Conservation (phyloP, 2,329 filamentous ascomycete genomes). For the Xylariaceae sp. region DNA sequence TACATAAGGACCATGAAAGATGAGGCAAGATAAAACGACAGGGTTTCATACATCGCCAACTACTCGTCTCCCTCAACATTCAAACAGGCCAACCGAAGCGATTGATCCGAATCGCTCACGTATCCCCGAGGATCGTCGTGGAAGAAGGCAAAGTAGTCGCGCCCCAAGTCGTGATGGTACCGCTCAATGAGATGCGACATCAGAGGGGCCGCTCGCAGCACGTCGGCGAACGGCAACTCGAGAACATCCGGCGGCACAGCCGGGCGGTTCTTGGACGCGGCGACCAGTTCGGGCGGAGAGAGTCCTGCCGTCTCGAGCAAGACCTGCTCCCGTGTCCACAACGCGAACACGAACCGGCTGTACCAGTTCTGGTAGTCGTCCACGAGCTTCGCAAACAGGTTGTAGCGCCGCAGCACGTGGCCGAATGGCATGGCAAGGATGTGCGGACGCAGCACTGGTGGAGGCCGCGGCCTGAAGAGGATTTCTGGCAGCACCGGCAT, state of each 20-base stretch:
- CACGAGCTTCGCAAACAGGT: constrained; percentile 1
- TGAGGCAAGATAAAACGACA: no score
- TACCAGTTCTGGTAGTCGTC: constrained; percentile 13
- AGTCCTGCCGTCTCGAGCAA: background rate
- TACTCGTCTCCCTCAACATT: background rate
- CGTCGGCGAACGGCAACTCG: background rate
- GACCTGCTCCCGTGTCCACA: constrained; percentile 6
- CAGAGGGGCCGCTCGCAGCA: constrained; percentile 3
- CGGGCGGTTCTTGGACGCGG: background rate
- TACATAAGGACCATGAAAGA: no score
- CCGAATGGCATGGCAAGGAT: constrained; percentile 4
- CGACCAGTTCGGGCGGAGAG: background rate
- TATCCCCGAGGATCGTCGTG: background rate
- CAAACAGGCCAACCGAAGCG: background rate
- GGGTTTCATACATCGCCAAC: background rate
- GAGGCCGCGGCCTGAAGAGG: constrained; percentile 8
- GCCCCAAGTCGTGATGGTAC: constrained; percentile 14
- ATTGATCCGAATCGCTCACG: background rate
- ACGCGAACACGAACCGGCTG: background rate
- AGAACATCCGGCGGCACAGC: constrained; percentile 9
- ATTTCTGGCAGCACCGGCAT: background rate
- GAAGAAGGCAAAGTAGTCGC: constrained; percentile 11
- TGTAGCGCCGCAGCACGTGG: constrained; percentile 4
- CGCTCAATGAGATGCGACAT: constrained; percentile 15
- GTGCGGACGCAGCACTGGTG: background rate